phyloP scores from a whole-genome alignment of 805 yeast genomes.

The Pichia cabralensis region DNA sequence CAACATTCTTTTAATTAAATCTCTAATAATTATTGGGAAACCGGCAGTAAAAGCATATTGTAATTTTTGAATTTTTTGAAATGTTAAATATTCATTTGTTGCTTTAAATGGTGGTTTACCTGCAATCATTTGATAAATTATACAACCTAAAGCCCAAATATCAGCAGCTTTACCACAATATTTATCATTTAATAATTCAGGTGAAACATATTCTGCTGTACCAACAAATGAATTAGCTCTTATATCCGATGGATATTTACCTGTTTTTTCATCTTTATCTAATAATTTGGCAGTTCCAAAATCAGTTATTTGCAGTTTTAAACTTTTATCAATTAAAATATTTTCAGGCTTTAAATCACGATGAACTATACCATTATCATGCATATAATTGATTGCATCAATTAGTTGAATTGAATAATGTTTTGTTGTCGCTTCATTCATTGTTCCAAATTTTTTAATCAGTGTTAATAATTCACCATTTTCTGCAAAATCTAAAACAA shows the following conservation, averaged over 20 bases:
- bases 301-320: slow-evolving; percentile 65
- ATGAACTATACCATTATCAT: slow-evolving; percentile 65
- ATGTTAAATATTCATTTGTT: slow-evolving; percentile 69
- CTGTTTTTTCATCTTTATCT: slow-evolving; percentile 42
- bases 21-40: slow-evolving; percentile 64
- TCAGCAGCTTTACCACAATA: slow-evolving; percentile 54
- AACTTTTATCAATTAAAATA: slow-evolving; percentile 50
- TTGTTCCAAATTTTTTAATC: slow-evolving; percentile 58
- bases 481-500: slow-evolving; percentile 69
- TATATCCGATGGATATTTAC: slow-evolving; percentile 52
- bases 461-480: slow-evolving; percentile 66
- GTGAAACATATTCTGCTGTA: slow-evolving; percentile 77
- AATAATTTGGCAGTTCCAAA: slow-evolving; percentile 76
- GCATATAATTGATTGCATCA: slow-evolving; percentile 66
- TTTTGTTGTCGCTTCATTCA: slow-evolving; percentile 57
- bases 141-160: slow-evolving; percentile 55
- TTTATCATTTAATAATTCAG: slow-evolving; percentile 66
- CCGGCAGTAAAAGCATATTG: slow-evolving; percentile 83
- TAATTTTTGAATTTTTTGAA: slow-evolving; percentile 70
- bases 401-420: slow-evolving; percentile 67
- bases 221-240: slow-evolving; percentile 79
- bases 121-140: slow-evolving; percentile 51
- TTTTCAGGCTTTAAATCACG: slow-evolving; percentile 82
- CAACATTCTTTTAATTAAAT: slow-evolving; percentile 59
- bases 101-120: slow-evolving; percentile 78